Evolutionary conservation across 352 stramenopile genomes (phyloP), one percentile per base, ranked within the genome.

Genomic region (Aphanomyces invadans): DNA sequence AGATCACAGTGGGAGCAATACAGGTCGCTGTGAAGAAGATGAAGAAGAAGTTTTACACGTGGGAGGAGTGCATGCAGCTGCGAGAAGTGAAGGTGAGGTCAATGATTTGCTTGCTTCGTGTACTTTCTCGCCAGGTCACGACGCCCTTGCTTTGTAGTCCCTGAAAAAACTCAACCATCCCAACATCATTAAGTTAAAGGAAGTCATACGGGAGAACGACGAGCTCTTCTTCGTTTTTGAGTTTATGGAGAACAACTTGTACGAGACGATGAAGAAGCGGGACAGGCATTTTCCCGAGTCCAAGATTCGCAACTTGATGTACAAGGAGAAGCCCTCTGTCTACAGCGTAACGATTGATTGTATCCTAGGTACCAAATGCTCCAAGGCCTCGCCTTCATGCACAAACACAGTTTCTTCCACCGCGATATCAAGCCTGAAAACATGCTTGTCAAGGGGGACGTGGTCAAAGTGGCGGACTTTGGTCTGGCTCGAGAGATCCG

Each of bases 221-320:
- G 86, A 95, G 76, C 80, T 99, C 5, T 98, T 92, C 72, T 99
- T 99, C 73, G 95, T 99, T 0, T 99, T 99, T 71, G 97, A 99
- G 79, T 98, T 96, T 79, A 99, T 99, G 96, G 92, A 98, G 73
- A 88, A 87, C 69, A 98, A 98, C 67, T 74, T 99, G 45, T 98
- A 98, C 79, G 90, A 98, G 68, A 88, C 86, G n/a, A 98, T 99
- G 79, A 97, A 97, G 76, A 90, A 96, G 46, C 72, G 90, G 42
- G 78, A 96, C 65, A 79, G 81, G 52, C 81, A 90, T 62, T 95
- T 95, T 51, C 88, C 86, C 61, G 94, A 98, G 72, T 88, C 87
- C 63, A 97, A 97, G 71, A 97, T 99, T 64, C 81, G 85, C 53
- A 98, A 97, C 67, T 95, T 98, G 69, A 96, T 98, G 79, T 97